These are phyloP conservation scores for button mushroom (Agaricus bisporus) DNA, from an alignment of 768 basidiomycete genomes.

Conservation along the genomic window DNA sequence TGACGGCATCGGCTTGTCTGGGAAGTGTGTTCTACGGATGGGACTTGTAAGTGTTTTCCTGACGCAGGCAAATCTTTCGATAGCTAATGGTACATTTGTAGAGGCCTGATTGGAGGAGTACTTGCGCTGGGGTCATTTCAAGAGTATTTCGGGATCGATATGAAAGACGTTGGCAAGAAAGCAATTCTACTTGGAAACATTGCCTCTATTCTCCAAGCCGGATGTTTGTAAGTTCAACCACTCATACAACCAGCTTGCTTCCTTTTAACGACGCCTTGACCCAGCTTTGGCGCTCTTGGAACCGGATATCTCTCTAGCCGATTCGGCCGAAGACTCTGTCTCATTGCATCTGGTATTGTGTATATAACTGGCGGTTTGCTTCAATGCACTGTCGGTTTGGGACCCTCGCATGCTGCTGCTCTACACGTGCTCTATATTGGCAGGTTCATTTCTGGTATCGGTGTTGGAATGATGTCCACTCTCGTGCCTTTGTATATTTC, in stretches of 20 bases:
- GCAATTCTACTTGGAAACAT: constrained; percentile 44
- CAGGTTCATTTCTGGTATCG: constrained; percentile 55
- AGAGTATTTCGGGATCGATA: constrained; percentile 36
- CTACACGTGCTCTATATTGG: constrained; percentile 38
- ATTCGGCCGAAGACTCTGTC: constrained; percentile 42
- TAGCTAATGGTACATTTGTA: no score
- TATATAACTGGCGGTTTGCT: constrained; percentile 44
- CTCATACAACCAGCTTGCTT: background rate
- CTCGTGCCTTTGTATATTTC: constrained; percentile 46
- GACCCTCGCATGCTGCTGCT: constrained; percentile 27
- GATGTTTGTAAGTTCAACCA: constrained; percentile 34
- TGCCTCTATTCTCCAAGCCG: constrained; percentile 44
- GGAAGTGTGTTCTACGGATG: constrained; percentile 46
- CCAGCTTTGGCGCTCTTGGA: constrained; percentile 39
- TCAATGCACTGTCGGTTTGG: constrained; percentile 39
- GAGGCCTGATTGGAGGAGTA: constrained; percentile 35
- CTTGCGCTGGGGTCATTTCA: constrained; percentile 38
- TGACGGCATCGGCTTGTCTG: constrained; percentile 38
- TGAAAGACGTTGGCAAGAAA: constrained; percentile 24
- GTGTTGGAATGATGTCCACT: constrained; percentile 49
- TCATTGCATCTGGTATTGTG: constrained; percentile 37
- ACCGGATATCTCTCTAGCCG: constrained; percentile 32
- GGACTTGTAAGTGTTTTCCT: constrained; percentile 29
- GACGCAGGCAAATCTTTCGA: no score
- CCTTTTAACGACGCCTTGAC: background rate